Conservation (phyloP, 768 basidiomycete genomes). For the Hebeloma cylindrosporum region DNA sequence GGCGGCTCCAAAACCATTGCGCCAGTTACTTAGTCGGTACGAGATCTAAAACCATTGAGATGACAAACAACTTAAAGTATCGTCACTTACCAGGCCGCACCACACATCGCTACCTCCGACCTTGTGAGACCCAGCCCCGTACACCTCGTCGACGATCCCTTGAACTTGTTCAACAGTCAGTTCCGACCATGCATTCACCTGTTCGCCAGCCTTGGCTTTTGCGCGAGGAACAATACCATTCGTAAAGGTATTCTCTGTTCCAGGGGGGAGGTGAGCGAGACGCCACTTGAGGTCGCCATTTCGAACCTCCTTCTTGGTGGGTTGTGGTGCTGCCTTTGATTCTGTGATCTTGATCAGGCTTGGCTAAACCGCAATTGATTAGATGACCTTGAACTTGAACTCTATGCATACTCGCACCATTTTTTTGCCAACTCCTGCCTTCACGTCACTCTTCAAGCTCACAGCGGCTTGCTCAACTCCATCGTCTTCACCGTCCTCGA, state of each 20-base stretch:
- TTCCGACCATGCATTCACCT: slow-evolving; percentile 8
- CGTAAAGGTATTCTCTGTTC: slow-evolving; percentile 6
- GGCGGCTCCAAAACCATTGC: slow-evolving; percentile 11
- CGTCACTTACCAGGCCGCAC: slow-evolving; percentile 18
- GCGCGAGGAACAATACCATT: slow-evolving; percentile 9
- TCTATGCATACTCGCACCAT: no score
- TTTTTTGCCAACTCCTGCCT: no score
- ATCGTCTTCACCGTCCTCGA: slow-evolving; percentile 8
- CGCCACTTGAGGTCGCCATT: slow-evolving; percentile 19
- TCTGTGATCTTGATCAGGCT: slow-evolving; percentile 5
- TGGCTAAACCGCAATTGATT: no score
- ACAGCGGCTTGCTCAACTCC: slow-evolving; percentile 1
- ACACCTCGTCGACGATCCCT: slow-evolving; percentile 15
- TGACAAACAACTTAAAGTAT: not conserved
- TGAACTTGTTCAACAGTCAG: slow-evolving; percentile 9
- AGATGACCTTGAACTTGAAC: no score
- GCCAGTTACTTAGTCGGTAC: slow-evolving; percentile 19
- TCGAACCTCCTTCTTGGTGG: slow-evolving; percentile 9
- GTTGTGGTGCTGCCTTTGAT: not conserved
- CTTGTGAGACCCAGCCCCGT: not conserved
- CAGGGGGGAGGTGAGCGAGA: slow-evolving; percentile 15
- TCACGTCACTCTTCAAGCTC: not conserved
- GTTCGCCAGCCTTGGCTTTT: slow-evolving; percentile 14
- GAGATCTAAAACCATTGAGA: slow-evolving; percentile 7
- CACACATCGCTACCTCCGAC: slow-evolving; percentile 18